Percentiles rank a stretch among this genome's conserved stretches.
Evolutionary conservation across 2,329 filamentous ascomycete species (phyloP).

Genomic region (Myriosclerotinia duriaeana): DNA sequence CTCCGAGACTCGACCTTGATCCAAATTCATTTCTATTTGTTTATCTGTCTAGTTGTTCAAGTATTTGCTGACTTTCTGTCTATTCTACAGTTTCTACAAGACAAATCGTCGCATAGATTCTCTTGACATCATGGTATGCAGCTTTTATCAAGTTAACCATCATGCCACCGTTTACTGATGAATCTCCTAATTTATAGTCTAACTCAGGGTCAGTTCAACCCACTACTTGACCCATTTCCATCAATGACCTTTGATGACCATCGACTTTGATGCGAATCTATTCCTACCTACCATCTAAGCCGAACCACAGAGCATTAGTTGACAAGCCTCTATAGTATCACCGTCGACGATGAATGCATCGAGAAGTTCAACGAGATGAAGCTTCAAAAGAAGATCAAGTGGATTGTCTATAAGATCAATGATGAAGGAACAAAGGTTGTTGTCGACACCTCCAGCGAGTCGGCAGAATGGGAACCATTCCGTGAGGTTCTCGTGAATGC

Average conservation of each 20-base stretch:
- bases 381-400: conserved; percentile 78
- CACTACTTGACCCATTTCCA: conserved; percentile 30
- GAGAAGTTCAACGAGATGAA: conserved; percentile 76
- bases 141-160: conserved; percentile 3
- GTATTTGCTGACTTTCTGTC: conserved; percentile 17
- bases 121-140: conserved; percentile 30
- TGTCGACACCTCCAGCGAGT: conserved; percentile 69
- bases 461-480: conserved; percentile 70
- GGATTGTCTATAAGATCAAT: conserved; percentile 84
- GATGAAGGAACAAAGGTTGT: conserved; percentile 81
- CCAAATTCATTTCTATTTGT: not conserved
- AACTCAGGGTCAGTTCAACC: conserved; percentile 62
- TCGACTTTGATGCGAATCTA: conserved; percentile 20
- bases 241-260: conserved; percentile 22
- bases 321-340: conserved; percentile 55
- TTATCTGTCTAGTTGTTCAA: conserved; percentile 22
- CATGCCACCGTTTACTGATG: conserved; percentile 27
- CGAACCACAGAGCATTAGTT: conserved; percentile 20
- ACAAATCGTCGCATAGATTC: conserved; percentile 23
- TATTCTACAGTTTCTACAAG: conserved; percentile 7
- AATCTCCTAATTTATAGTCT: conserved; percentile 49
- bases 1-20: not conserved
- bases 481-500: conserved; percentile 73
- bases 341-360: conserved; percentile 70
- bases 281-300: not conserved